phyloP scores from a whole-genome alignment of 495 filamentous ascomycete species.

The Podospora pseudocomata region DNA sequence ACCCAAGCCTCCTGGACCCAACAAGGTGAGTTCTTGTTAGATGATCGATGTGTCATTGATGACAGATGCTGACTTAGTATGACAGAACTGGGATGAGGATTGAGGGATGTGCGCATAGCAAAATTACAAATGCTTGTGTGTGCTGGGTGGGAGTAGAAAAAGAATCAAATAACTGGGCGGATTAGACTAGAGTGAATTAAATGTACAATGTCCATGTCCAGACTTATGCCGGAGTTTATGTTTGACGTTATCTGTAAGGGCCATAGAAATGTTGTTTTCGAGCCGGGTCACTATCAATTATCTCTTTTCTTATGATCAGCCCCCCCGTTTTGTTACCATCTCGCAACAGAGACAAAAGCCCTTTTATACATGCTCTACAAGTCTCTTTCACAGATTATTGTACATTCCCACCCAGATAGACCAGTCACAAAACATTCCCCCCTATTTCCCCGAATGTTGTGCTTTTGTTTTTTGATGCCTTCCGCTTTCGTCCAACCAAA shows the following conservation, averaged over 20 bases:
- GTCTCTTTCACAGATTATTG: background rate
- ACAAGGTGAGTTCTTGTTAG: slow-evolving; percentile 49
- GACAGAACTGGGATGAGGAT: slow-evolving; percentile 92
- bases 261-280: too few species aligned
- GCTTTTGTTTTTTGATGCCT: background rate
- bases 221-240: background rate
- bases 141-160: background rate
- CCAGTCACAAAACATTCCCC: background rate
- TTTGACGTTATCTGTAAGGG: too few species aligned
- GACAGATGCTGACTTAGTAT: slow-evolving; percentile 27
- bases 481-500: background rate
- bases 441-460: background rate
- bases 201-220: background rate
- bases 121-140: background rate
- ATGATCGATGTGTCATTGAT: background rate
- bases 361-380: background rate
- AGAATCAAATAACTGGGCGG: background rate
- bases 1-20: slow-evolving; percentile 91
- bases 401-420: background rate
- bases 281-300: too few species aligned
- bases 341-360: background rate
- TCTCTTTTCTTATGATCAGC: too few species aligned
- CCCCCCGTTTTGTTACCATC: too few species aligned
- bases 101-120: slow-evolving; percentile 37
- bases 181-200: background rate